Evolutionary conservation across 306 rosid species (phyloP).

Genomic region (Corylus avellana): DNA sequence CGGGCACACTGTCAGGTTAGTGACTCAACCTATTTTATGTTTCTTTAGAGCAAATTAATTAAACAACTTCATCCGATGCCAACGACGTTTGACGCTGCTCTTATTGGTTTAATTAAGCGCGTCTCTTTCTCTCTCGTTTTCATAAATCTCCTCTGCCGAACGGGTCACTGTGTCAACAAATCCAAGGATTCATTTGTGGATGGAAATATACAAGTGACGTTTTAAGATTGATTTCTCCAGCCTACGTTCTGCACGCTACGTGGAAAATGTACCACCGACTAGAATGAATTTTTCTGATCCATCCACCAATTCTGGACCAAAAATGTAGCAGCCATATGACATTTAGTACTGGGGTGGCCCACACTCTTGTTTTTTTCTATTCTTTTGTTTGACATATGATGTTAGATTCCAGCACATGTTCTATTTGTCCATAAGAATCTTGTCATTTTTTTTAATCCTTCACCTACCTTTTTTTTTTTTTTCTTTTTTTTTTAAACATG

Average conservation of each 20-base stretch:
- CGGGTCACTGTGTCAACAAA: no score
- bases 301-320: background rate
- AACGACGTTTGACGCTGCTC: background rate
- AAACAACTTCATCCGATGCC: background rate
- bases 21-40: background rate
- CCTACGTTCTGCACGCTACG: background rate
- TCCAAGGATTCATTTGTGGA: no score
- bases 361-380: no score
- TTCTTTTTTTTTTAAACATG: no score
- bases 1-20: constrained; percentile 37
- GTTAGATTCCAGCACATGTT: no score
- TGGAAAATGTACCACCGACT: background rate
- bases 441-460: no score
- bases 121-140: background rate
- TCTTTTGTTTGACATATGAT: no score
- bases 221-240: background rate
- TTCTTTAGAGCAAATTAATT: background rate
- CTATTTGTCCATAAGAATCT: no score
- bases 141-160: background rate
- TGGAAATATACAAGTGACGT: background rate
- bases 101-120: background rate
- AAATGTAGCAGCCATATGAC: background rate
- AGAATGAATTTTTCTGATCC: background rate
- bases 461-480: no score
- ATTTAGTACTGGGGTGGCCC: no score